Evolutionary conservation across 257 asterid genomes (phyloP), one percentile per base, ranked within the genome.

Genomic region (Nicotiana noctiflora): DNA sequence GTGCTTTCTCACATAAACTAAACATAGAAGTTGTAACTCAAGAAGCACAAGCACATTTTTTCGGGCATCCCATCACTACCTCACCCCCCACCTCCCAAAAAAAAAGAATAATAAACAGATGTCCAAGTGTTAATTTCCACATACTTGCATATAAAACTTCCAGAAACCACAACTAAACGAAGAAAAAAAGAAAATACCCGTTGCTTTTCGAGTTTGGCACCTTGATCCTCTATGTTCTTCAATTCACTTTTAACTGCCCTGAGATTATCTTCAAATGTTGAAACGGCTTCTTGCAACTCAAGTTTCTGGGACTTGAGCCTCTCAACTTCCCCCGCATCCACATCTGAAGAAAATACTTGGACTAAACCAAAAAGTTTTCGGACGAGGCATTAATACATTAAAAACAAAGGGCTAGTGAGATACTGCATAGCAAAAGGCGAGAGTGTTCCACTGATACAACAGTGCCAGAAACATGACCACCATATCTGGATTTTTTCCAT

Each of bases 401-500:
- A 75, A 5, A 72, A 29, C 66, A 60, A 21, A 25, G 27, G 59
- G 77, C 76, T 80, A 81, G 82, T 75, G 84, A 78, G 80, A n/a
- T 90, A 95, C 98, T 90, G 90, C 93, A 87, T 32, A 84, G 83
- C 70, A 95, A 91, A 84, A 92, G 91, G 61, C 83, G 93, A 81
- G 99, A 91, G 19, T 75, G 87, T 17, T 82, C 83, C 66, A 95
- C 97, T 31, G 93, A 56, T 23, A 90, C 92, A 70, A 92, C 97
- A 63, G 85, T 89, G 83, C 92, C 96, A 64, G 99, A 92, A 63
- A 95, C 88, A 82, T 95, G 92, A 86, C 82, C 87, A 82, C 93
- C 96, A 72, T 95, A 95, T 84, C 98, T 92, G 52, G 99, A 95
- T 80, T 79, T 87, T 67, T 60, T 77, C 99, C 99, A 95, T 57